phyloP scores from a whole-genome alignment of 73 alveolate genomes.

The Uronychia binucleata region DNA sequence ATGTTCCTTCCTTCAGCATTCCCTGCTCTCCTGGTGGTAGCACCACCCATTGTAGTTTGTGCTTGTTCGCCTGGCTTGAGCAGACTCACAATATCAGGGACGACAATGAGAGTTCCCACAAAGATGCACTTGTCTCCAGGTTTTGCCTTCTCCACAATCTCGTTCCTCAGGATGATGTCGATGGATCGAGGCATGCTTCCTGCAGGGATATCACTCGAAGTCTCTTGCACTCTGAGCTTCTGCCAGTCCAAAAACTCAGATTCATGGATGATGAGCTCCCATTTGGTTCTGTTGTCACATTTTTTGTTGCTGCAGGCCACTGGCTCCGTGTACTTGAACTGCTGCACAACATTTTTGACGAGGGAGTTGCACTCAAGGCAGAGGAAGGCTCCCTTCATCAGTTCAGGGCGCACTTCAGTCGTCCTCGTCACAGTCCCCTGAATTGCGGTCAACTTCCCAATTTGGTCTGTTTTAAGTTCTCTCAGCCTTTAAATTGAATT shows the following conservation, averaged over 20 bases:
- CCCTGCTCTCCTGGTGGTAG: conserved; percentile 64
- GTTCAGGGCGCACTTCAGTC: conserved; percentile 96
- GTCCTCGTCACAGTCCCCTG: conserved; percentile 96
- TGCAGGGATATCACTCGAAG: conserved; percentile 94
- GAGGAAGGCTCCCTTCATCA: conserved; percentile 83
- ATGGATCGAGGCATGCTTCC: conserved; percentile 99
- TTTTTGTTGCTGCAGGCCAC: conserved; percentile 82
- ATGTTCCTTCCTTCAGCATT: conserved; percentile 77
- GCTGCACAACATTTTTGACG: conserved; percentile 88
- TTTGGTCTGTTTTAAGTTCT: conserved; percentile 73
- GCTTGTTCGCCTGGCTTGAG: conserved; percentile 95
- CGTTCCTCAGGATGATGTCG: conserved; percentile 96
- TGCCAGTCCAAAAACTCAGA: conserved; percentile 97
- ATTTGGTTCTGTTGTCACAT: conserved; percentile 94
- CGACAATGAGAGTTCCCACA: conserved; percentile 91
- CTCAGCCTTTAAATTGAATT: conserved; percentile 52
- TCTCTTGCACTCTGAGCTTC: conserved; percentile 97
- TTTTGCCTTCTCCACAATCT: conserved; percentile 92
- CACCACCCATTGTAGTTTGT: conserved; percentile 51
- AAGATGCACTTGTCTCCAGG: conserved; percentile 95
- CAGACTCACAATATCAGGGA: conserved; percentile 97
- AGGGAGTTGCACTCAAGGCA: conserved; percentile 85
- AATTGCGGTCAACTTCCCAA: conserved; percentile 83
- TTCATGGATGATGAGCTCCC: conserved; percentile 87
- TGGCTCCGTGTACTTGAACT: conserved; percentile 98